A percentile compares a stretch with the other conserved stretches of the same genome.
Evolutionary conservation across 139 green algal genomes (phyloP).

Genomic region (Klebsormidium nitens): DNA sequence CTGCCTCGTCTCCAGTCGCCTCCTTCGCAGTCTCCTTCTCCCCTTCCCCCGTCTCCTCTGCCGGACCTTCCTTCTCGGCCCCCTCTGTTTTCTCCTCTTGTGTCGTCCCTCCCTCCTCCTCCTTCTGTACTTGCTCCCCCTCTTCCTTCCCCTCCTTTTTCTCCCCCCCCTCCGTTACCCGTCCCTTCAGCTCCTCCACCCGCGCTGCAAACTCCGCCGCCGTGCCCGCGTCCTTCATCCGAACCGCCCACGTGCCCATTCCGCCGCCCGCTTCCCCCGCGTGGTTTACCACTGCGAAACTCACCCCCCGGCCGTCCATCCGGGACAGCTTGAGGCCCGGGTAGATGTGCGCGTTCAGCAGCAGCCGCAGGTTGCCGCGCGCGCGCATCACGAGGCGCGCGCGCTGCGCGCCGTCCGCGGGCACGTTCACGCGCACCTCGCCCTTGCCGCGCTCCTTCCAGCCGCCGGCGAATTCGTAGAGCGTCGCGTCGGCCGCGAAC

Average conservation of each 20-base stretch:
- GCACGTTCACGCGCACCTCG: slow-evolving; percentile 72
- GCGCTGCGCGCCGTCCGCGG: slow-evolving; percentile 36
- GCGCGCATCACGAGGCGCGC: slow-evolving; percentile 86
- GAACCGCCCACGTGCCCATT: slow-evolving; percentile 15
- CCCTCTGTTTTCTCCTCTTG: slow-evolving; percentile 12
- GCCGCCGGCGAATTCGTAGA: slow-evolving; percentile 73
- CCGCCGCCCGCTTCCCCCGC: slow-evolving; percentile 14
- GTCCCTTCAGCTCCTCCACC: slow-evolving; percentile 24
- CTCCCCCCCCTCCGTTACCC: not conserved
- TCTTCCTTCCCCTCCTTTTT: slow-evolving; percentile 1
- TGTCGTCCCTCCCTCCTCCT: too few relatives aligned
- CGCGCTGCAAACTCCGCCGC: slow-evolving; percentile 9
- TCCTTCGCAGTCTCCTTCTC: slow-evolving; percentile 2
- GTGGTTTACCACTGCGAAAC: slow-evolving; percentile 69
- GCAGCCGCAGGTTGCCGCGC: slow-evolving; percentile 71
- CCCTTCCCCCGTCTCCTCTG: not conserved
- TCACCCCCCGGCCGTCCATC: slow-evolving; percentile 78
- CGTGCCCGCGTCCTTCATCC: slow-evolving; percentile 15
- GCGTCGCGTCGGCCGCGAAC: slow-evolving; percentile 51
- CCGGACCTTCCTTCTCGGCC: not conserved
- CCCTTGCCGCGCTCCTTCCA: slow-evolving; percentile 84
- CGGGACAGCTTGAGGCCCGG: slow-evolving; percentile 60
- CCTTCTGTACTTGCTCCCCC: not conserved
- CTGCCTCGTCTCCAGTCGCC: too few relatives aligned
- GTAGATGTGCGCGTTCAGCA: slow-evolving; percentile 86